Base-by-base conservation (phyloP, 768 basidiomycete genomes). In the Porphyrellus cyaneotinctus region DNA sequence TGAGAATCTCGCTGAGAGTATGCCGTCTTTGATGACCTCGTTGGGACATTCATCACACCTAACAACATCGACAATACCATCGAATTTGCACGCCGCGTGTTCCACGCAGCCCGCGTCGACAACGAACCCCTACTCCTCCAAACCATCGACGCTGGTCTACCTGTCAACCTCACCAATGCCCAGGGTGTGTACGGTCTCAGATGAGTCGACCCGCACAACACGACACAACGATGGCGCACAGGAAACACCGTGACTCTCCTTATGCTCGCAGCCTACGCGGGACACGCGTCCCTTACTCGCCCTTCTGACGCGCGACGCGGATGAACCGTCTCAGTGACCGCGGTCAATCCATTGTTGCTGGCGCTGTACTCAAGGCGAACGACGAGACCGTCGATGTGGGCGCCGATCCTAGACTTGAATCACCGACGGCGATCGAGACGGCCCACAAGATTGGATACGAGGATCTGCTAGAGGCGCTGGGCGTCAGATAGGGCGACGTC, bases 221-320 rank as follows among this genome's bases (percentile, higher is more conserved):
- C 11, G 4, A 17, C 14, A 9, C 31, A 22, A 46, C 33, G 32
- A 7, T 9, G 28, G 24, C 22, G 22, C 2, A 1, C 10, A 84
- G 88, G 89, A 20, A 91, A 91, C 65, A 87, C n/a, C n/a, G n/a
- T n/a, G n/a, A n/a, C n/a, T n/a, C 72, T 91, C 7, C 71, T 91
- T 47, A 91, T 91, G 87, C 79, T 90, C 46, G 83, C 85, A 4
- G 79, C 88, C 2, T 91, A 91, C 63, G 71, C 81, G 20, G 88
- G 88, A 2, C 85, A n/a, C 58, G 65, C 71, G 0, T 70, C 74
- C 2, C 78, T 87, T 18, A 71, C 79, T 2, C 71, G 72, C 74
- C 14, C 75, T 91, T 24, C 67, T 89, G 43, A 59, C 69, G 7
- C 75, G 77, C 31, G 78, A 79, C 3, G 86, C 80, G 35, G 85